A percentile compares a stretch with the other conserved stretches of the same genome.
These are phyloP conservation scores for Monosporozyma yasuniensis DNA, from an alignment of 805 yeast genomes.

Conservation along the genomic window DNA sequence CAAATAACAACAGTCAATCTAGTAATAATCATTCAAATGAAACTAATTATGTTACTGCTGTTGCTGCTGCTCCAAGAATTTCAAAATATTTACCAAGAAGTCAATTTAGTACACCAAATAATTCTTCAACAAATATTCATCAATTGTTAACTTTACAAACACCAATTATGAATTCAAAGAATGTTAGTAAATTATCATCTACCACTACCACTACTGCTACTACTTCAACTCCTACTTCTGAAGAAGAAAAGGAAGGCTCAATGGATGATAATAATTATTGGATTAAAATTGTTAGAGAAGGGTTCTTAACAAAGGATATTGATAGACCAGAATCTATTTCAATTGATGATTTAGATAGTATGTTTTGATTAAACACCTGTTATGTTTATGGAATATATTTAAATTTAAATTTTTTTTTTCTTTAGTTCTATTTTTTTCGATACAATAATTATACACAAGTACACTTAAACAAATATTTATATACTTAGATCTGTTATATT, in stretches of 20 bases:
- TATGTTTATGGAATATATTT: neutral
- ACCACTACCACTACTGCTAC: slow-evolving; percentile 36
- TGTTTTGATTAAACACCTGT: slow-evolving; percentile 30
- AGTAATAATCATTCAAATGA: neutral
- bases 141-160: slow-evolving; percentile 23
- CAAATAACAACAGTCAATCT: neutral
- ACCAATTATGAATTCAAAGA: slow-evolving; percentile 12
- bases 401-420: neutral
- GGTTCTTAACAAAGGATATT: slow-evolving; percentile 70
- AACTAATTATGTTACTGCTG: slow-evolving; percentile 47
- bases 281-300: slow-evolving; percentile 66
- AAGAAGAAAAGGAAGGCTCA: neutral
- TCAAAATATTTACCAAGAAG: slow-evolving; percentile 40
- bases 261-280: slow-evolving; percentile 29
- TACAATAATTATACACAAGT: neutral
- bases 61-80: slow-evolving; percentile 76
- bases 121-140: slow-evolving; percentile 32
- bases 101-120: slow-evolving; percentile 5
- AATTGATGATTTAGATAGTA: slow-evolving; percentile 54
- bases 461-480: neutral
- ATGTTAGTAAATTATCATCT: neutral
- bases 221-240: slow-evolving; percentile 35
- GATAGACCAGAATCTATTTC: slow-evolving; percentile 72
- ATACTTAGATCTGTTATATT: neutral
- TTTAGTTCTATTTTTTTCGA: neutral